Evolutionary conservation across 257 asterid species (phyloP).

Genomic region (Scutellaria barbata): DNA sequence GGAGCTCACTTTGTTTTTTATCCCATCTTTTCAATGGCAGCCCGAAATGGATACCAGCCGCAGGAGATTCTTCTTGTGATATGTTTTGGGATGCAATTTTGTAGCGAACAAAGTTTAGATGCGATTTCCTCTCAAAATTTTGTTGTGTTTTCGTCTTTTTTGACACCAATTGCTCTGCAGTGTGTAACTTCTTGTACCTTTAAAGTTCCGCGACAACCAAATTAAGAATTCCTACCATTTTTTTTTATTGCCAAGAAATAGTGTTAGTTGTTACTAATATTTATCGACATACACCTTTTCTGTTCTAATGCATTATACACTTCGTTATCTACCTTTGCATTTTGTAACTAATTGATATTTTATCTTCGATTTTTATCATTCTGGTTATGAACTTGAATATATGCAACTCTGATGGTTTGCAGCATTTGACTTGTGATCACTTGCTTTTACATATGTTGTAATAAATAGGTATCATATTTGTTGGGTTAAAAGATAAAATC

Average conservation of each 20-base stretch:
- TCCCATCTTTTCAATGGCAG: slow-evolving; percentile 45
- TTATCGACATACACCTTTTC: no score
- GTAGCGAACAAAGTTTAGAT: slow-evolving; percentile 15
- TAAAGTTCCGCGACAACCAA: slow-evolving; percentile 2
- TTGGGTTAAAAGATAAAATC: no score
- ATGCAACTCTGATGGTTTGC: no score
- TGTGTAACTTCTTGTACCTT: not conserved
- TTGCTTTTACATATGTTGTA: no score
- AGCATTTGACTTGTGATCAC: no score
- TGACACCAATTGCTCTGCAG: not conserved
- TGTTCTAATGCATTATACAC: no score
- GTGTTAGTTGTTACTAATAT: not conserved
- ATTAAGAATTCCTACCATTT: not conserved
- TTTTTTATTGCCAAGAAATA: not conserved
- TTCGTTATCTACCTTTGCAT: no score
- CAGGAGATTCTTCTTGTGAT: slow-evolving; percentile 79
- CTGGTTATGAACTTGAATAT: no score
- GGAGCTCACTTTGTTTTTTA: not conserved
- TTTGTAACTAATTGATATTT: no score
- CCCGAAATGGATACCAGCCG: slow-evolving; percentile 97
- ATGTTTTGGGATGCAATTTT: slow-evolving; percentile 11
- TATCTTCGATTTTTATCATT: no score
- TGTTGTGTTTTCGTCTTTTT: not conserved
- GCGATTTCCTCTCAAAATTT: slow-evolving; percentile 2
- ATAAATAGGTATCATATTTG: no score